These are phyloP conservation scores for Striga asiatica DNA, from an alignment of 257 asterid genomes.

Conservation along the genomic window DNA sequence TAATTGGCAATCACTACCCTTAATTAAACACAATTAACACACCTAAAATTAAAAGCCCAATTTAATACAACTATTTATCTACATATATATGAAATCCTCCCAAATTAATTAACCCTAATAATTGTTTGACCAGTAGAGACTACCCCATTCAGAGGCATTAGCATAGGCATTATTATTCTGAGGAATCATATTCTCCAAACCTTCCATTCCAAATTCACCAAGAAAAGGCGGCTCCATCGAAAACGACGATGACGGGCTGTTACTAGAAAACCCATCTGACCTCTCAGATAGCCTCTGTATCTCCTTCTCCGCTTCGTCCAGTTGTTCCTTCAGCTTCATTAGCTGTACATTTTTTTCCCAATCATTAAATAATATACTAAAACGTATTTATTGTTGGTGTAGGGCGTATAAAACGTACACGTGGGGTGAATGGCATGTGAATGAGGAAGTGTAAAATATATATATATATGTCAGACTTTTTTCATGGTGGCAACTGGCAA, in stretches of 20 bases:
- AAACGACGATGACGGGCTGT: slow-evolving; percentile 37
- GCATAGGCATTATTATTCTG: slow-evolving; percentile 13
- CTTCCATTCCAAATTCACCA: slow-evolving; percentile 46
- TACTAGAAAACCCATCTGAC: slow-evolving; percentile 36
- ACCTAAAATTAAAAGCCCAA: neutral
- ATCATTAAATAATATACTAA: too few relatives aligned
- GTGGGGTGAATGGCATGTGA: slow-evolving; percentile 28
- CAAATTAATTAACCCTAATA: neutral
- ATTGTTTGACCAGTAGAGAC: neutral
- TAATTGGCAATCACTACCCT: too few relatives aligned
- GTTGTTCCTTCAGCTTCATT: slow-evolving; percentile 42
- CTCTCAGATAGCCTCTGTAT: slow-evolving; percentile 33
- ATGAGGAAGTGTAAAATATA: slow-evolving; percentile 12
- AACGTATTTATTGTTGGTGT: too few relatives aligned
- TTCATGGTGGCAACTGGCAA: too few relatives aligned
- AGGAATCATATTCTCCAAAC: slow-evolving; percentile 33
- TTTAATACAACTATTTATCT: neutral
- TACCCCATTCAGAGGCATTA: neutral
- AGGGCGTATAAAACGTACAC: too few relatives aligned
- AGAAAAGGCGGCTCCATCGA: slow-evolving; percentile 36
- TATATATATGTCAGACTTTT: too few relatives aligned
- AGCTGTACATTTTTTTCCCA: too few relatives aligned
- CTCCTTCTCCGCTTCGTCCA: slow-evolving; percentile 41
- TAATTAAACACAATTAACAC: too few relatives aligned
- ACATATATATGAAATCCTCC: neutral